These are phyloP conservation scores for Panellus pusillus DNA, from an alignment of 768 basidiomycete species.

Conservation along the genomic window DNA sequence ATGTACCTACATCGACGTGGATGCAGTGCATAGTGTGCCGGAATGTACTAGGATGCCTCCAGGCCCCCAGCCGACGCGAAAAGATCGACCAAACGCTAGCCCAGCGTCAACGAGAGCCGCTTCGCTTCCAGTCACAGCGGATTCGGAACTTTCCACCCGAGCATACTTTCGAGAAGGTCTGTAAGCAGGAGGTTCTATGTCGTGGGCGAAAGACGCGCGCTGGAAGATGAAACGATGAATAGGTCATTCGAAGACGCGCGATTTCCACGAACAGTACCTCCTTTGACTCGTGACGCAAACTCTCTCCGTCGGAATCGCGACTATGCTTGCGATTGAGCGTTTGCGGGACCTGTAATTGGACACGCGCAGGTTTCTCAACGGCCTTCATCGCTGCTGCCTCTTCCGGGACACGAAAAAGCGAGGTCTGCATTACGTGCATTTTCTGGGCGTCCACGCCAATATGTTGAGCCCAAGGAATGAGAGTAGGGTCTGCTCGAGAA, in stretches of 20 bases:
- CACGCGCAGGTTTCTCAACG: conserved; percentile 41
- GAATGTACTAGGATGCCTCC: conserved; percentile 73
- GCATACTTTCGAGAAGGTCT: conserved; percentile 81
- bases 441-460: conserved; percentile 82
- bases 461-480: conserved; percentile 72
- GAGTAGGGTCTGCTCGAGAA: conserved; percentile 43
- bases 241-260: not conserved
- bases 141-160: conserved; percentile 67
- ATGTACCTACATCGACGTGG: conserved; percentile 48
- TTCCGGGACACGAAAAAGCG: conserved; percentile 77
- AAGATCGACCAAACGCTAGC: conserved; percentile 81
- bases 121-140: conserved; percentile 65
- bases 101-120: conserved; percentile 76
- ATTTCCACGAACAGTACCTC: conserved; percentile 45
- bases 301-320: conserved; percentile 76
- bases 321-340: conserved; percentile 67
- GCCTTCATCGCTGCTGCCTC: conserved; percentile 66
- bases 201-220: conserved; percentile 80
- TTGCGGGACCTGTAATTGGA: conserved; percentile 37
- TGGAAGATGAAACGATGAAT: conserved; percentile 27
- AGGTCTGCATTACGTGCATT: conserved; percentile 92
- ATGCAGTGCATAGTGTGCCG: conserved; percentile 69
- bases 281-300: conserved; percentile 55
- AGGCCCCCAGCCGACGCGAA: conserved; percentile 89
- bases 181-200: conserved; percentile 64